These are phyloP conservation scores for Schizothecium vesticola DNA, from an alignment of 495 filamentous ascomycete species.

Conservation along the genomic window DNA sequence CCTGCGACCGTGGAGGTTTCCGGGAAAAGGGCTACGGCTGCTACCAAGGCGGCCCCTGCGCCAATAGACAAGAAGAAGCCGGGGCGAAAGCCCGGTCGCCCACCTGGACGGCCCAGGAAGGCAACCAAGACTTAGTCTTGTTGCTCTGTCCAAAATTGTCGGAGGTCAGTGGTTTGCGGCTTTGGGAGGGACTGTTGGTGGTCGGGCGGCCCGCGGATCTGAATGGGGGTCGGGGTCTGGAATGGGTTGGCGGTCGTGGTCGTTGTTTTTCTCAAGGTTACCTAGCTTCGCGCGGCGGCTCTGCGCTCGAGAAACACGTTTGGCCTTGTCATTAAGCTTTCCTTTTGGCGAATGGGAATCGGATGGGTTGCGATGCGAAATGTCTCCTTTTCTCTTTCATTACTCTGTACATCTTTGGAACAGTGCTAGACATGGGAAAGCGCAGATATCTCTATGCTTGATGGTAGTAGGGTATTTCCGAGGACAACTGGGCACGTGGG, in stretches of 20 bases:
- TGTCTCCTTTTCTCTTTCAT: neutral
- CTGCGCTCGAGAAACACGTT: neutral
- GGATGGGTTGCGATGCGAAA: neutral
- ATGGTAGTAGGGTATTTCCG: neutral
- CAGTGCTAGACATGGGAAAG: neutral
- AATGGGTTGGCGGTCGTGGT: neutral
- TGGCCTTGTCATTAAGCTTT: neutral
- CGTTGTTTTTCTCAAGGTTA: neutral
- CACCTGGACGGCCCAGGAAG: neutral
- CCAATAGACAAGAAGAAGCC: slow-evolving; percentile 4
- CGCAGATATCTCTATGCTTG: neutral
- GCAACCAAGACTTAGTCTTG: slow-evolving; percentile 6
- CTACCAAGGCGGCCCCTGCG: slow-evolving; percentile 2
- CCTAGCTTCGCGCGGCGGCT: neutral
- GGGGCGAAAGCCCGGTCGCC: neutral
- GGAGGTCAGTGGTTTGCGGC: neutral
- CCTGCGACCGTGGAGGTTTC: neutral
- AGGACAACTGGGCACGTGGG: neutral
- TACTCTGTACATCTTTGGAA: neutral
- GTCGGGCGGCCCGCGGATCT: neutral
- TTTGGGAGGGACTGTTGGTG: neutral
- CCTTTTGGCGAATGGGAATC: neutral
- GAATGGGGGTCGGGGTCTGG: neutral
- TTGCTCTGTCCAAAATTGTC: neutral
- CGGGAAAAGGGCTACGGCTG: slow-evolving; percentile 3